A percentile compares a stretch with the other conserved stretches of the same genome.
These are phyloP conservation scores for Tetrahymena elliotti DNA, from an alignment of 73 alveolate genomes.

Conservation along the genomic window DNA sequence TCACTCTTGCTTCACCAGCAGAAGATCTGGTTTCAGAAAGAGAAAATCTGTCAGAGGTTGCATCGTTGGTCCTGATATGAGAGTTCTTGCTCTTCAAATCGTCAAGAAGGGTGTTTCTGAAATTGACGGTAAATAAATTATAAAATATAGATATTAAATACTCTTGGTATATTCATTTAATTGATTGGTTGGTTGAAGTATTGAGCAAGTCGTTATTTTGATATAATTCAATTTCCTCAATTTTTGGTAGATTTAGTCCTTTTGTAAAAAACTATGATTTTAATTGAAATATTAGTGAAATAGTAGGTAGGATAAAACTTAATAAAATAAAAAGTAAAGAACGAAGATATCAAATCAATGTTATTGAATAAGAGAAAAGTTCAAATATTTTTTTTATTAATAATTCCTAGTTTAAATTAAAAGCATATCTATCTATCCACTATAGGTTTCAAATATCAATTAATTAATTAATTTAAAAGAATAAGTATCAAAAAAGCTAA, in stretches of 20 bases:
- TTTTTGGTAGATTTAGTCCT: background rate
- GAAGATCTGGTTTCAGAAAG: constrained; percentile 86
- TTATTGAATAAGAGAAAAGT: background rate
- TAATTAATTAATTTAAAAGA: background rate
- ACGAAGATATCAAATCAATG: background rate
- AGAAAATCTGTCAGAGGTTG: constrained; percentile 92
- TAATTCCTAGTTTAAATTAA: background rate
- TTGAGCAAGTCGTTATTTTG: background rate
- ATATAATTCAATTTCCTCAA: background rate
- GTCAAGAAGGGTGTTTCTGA: constrained; percentile 87
- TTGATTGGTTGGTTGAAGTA: background rate
- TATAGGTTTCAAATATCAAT: background rate
- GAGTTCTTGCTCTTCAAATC: constrained; percentile 74
- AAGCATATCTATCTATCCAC: background rate
- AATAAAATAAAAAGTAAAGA: background rate
- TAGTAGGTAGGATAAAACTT: background rate
- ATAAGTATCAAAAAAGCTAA: background rate
- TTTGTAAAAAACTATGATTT: background rate
- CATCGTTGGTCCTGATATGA: constrained; percentile 85
- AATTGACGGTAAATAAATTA: constrained; percentile 46
- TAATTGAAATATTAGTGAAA: background rate
- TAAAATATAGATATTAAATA: background rate
- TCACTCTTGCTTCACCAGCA: constrained; percentile 77
- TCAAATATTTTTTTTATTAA: background rate
- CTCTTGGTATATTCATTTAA: background rate